Evolutionary conservation across 495 filamentous ascomycete species (phyloP), one percentile per base, ranked within the genome.

Genomic region (Hypoxylon crocopeplum): DNA sequence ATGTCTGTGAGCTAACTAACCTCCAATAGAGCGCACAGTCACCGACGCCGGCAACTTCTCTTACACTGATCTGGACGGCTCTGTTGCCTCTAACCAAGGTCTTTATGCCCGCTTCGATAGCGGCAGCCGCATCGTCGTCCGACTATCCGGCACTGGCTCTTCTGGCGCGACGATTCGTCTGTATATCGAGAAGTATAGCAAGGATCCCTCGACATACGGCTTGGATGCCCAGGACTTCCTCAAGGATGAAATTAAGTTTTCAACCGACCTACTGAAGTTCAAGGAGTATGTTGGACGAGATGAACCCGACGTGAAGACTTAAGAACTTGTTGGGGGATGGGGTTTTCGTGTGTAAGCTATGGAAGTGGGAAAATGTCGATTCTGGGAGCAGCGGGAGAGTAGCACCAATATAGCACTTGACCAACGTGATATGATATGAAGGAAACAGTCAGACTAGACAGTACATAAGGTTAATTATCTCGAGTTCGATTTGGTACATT

Each of bases 51-150:
- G 92, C 56, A 92, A 98, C 80, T 98, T 98, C 80, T 86, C 87
- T 10, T 98, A 98, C 82, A 97, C 89, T 2, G 94, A 98, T 74
- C 85, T 98, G 16, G 94, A 98, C 66, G 93, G 93, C 48, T 96
- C 91, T 53, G 91, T 98, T 19, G 86, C 90, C 71, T 89, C 93
- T 69, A 96, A 97, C 82, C 94, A 98, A 77, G 94, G 94, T 46
- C 85, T 98, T 56, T 98, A 89, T 67, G 88, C 90, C 74, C 91
- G 91, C 76, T 98, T 98, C 77, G 91, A 92, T 44, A 92, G 96
- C 49, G 94, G 94, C 55, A 93, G 89, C 77, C 86, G 94, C 48
- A 93, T 98, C 42, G 90, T 98, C 25, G 92, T 97, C 42, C 87
- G 94, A 56, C 75, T 98, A 65, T 97, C 93, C 1, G 94, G 94